These are phyloP conservation scores for Hymenoscyphus fraxineus DNA, from an alignment of 2,329 filamentous ascomycete genomes.

Conservation along the genomic window DNA sequence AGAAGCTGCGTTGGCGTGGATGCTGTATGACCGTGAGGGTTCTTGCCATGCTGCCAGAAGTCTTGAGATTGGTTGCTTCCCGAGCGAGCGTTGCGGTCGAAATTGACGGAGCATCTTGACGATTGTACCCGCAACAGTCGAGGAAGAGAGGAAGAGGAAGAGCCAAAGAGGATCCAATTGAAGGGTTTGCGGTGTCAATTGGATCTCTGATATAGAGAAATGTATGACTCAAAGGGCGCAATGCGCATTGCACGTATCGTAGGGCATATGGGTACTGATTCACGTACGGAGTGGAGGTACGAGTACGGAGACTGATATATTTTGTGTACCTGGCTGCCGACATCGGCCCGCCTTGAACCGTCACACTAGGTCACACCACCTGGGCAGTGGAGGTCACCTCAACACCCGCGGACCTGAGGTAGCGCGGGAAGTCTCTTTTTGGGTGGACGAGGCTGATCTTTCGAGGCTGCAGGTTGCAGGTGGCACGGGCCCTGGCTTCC, in stretches of 20 bases:
- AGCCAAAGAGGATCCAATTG: background rate
- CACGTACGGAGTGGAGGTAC: too few species aligned
- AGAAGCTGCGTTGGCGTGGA: slow-evolving; percentile 37
- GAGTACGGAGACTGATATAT: background rate
- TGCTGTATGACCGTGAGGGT: slow-evolving; percentile 46
- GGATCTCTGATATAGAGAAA: background rate
- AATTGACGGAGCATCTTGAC: slow-evolving; percentile 46
- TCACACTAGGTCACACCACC: background rate
- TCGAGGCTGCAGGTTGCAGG: too few species aligned
- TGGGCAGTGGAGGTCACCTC: too few species aligned
- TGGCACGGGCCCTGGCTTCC: too few species aligned
- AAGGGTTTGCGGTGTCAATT: background rate
- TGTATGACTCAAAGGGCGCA: background rate
- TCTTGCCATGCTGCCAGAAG: slow-evolving; percentile 35
- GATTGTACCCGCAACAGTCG: slow-evolving; percentile 10
- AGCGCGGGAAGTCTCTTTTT: background rate
- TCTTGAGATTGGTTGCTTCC: slow-evolving; percentile 34
- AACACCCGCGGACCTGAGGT: too few species aligned
- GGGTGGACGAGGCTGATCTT: background rate
- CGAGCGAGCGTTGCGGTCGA: slow-evolving; percentile 40
- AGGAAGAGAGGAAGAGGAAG: background rate
- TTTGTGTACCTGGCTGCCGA: background rate
- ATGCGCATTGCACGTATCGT: background rate
- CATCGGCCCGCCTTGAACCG: background rate
- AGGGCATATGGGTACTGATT: too few species aligned